A percentile compares a stretch with the other conserved stretches of the same genome.
Evolutionary conservation across 2,329 filamentous ascomycete genomes (phyloP).

Genomic region (Colletotrichum incanum): DNA sequence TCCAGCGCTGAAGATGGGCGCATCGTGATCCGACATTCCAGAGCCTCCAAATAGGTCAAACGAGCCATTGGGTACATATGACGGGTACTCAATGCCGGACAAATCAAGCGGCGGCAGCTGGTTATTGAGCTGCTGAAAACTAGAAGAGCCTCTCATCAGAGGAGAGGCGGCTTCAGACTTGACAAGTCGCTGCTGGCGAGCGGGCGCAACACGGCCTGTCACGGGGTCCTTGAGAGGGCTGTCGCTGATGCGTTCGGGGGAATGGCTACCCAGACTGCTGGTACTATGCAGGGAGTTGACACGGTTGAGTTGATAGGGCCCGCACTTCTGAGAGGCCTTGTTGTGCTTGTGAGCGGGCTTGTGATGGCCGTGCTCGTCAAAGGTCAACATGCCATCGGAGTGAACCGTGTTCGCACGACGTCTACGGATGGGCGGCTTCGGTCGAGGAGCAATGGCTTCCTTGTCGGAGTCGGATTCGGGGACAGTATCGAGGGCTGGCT

Average conservation of each 20-base stretch:
- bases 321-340: conserved; percentile 73
- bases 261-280: conserved; percentile 64
- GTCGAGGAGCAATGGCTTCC: conserved; percentile 54
- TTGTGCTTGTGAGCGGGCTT: conserved; percentile 74
- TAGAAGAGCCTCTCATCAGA: conserved; percentile 63
- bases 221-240: conserved; percentile 57
- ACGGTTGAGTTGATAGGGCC: conserved; percentile 73
- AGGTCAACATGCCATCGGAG: conserved; percentile 71
- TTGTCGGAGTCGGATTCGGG: conserved; percentile 75
- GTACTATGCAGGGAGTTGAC: conserved; percentile 72
- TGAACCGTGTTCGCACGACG: conserved; percentile 75
- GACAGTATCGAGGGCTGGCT: conserved; percentile 72
- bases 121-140: conserved; percentile 67
- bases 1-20: conserved; percentile 74
- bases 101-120: conserved; percentile 73
- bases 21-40: conserved; percentile 66
- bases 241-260: conserved; percentile 60
- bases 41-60: conserved; percentile 68
- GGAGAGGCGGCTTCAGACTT: conserved; percentile 77
- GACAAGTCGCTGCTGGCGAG: conserved; percentile 66
- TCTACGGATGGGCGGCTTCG: conserved; percentile 63
- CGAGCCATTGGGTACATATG: conserved; percentile 62
- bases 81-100: conserved; percentile 67
- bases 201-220: conserved; percentile 55
- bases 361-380: conserved; percentile 77